Percentiles rank a stretch among this genome's conserved stretches.
Conservation (phyloP, 805 yeast genomes). For the Ogataea salicorniae region DNA sequence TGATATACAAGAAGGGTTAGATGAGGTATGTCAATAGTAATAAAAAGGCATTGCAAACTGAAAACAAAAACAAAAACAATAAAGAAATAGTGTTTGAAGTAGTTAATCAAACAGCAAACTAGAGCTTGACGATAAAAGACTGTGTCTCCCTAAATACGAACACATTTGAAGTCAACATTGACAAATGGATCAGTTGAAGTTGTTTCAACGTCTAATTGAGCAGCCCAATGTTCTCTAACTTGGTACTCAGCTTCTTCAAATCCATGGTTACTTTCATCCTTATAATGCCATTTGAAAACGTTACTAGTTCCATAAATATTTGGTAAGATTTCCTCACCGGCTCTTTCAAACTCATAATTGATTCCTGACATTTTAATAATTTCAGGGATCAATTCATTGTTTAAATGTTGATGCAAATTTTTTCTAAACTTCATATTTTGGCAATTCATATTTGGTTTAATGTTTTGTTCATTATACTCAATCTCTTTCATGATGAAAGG, state of each 20-base stretch:
- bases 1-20: too few species aligned
- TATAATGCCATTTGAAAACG: slow-evolving; percentile 51
- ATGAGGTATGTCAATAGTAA: too few species aligned
- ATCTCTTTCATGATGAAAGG: slow-evolving; percentile 55
- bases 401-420: slow-evolving; percentile 60
- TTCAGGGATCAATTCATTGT: slow-evolving; percentile 56
- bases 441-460: slow-evolving; percentile 57
- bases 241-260: slow-evolving; percentile 36
- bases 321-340: slow-evolving; percentile 38
- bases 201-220: slow-evolving; percentile 54
- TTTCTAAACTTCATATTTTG: slow-evolving; percentile 59
- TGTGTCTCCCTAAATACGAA: not conserved
- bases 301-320: slow-evolving; percentile 30
- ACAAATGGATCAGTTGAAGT: slow-evolving; percentile 58
- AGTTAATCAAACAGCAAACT: not conserved
- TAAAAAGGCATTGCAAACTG: too few species aligned
- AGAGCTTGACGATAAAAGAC: not conserved
- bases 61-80: too few species aligned
- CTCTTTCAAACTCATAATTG: slow-evolving; percentile 27
- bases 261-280: slow-evolving; percentile 48
- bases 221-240: slow-evolving; percentile 49
- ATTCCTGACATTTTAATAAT: slow-evolving; percentile 49
- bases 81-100: not conserved
- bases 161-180: slow-evolving; percentile 47
- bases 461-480: slow-evolving; percentile 57